phyloP scores from a whole-genome alignment of 495 filamentous ascomycete genomes.

The Aspergillus sclerotiicarbonarius region DNA sequence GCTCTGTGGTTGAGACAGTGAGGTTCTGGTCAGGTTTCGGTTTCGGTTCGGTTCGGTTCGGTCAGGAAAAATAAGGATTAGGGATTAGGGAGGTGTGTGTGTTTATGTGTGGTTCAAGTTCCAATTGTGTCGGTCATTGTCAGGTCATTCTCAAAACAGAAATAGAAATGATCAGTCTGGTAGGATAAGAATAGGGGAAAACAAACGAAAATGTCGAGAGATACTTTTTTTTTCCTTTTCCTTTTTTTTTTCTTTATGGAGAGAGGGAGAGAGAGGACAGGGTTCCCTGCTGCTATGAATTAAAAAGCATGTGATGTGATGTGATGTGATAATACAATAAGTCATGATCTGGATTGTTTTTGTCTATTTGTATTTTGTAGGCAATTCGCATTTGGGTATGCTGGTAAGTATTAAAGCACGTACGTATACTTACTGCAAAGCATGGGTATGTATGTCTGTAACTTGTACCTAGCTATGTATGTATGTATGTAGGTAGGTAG shows the following conservation, averaged over 20 bases:
- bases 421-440: no score
- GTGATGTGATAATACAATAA: not conserved
- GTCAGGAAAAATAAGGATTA: no score
- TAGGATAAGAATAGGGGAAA: not conserved
- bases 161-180: not conserved
- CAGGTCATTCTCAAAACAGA: not conserved
- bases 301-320: not conserved
- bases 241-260: not conserved
- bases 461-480: not conserved
- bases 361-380: not conserved
- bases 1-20: not conserved
- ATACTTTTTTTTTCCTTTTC: not conserved
- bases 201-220: not conserved
- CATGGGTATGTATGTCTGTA: not conserved
- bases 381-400: not conserved
- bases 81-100: no score
- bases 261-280: not conserved
- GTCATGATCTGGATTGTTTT: not conserved
- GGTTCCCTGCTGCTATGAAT: no score
- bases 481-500: not conserved
- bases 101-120: no score
- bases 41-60: not conserved
- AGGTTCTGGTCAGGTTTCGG: not conserved
- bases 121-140: not conserved
- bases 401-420: no score